Evolutionary conservation across 2,329 filamentous ascomycete species (phyloP).

Genomic region (Orbilia oligospora): DNA sequence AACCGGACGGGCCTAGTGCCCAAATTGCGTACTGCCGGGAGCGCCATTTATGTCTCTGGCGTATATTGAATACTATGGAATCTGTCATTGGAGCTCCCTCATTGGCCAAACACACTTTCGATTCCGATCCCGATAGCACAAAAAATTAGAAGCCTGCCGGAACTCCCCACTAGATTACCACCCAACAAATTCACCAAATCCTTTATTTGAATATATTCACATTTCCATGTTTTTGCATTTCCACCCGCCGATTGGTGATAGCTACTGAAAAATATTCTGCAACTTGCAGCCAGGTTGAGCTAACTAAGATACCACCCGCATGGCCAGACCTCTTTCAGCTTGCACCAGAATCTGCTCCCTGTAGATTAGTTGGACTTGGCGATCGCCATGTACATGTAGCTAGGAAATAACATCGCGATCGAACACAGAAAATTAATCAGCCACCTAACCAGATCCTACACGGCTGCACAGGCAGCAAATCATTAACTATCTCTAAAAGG

Average conservation of each 20-base stretch:
- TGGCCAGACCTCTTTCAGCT: slow-evolving; percentile 18
- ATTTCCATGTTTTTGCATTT: background rate
- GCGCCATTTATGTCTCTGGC: background rate
- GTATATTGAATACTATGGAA: background rate
- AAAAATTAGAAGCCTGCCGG: background rate
- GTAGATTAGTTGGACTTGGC: slow-evolving; percentile 15
- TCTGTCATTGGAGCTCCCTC: background rate
- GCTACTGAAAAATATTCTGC: background rate
- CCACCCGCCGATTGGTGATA: background rate
- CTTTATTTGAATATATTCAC: background rate
- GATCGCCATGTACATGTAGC: slow-evolving; percentile 11
- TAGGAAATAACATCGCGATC: slow-evolving; percentile 3
- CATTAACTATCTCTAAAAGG: background rate
- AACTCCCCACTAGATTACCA: background rate
- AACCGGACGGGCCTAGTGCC: slow-evolving; percentile 1
- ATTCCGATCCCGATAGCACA: too few species aligned
- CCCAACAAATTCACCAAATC: background rate
- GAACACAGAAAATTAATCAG: slow-evolving; percentile 8
- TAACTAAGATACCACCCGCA: background rate
- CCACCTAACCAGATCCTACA: background rate
- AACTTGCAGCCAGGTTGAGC: background rate
- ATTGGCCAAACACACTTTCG: background rate
- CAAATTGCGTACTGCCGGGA: slow-evolving; percentile 2
- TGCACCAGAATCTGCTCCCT: background rate
- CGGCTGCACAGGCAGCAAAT: background rate